Conservation (phyloP, 1,284 basidiomycete genomes). For the Cryptococcus wingfieldii region DNA sequence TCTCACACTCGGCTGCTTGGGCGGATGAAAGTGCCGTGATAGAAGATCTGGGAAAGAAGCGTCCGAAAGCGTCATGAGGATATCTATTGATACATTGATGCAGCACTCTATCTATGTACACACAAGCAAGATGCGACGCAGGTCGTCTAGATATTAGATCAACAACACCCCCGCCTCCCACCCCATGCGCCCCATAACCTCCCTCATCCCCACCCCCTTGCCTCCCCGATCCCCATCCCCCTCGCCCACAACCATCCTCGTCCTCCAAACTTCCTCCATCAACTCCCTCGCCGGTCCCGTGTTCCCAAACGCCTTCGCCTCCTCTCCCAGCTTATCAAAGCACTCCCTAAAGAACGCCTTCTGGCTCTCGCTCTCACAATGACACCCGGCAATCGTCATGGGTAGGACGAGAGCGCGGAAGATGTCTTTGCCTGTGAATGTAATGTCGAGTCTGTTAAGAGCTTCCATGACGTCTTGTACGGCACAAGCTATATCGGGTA, state of each 20-base stretch:
- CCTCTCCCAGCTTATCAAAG: constrained; percentile 53
- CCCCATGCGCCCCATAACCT: constrained; percentile 23
- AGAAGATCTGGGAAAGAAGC: constrained; percentile 17
- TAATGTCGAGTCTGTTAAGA: constrained; percentile 50
- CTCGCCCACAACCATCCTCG: constrained; percentile 20
- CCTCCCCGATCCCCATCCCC: background rate
- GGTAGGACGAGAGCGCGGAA: constrained; percentile 63
- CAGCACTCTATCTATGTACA: no score
- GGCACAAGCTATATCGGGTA: constrained; percentile 26
- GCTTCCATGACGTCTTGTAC: constrained; percentile 50
- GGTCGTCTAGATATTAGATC: constrained; percentile 9
- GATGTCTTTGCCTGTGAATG: constrained; percentile 51
- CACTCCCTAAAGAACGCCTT: constrained; percentile 53
- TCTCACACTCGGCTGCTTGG: constrained; percentile 17
- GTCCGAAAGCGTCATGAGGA: background rate
- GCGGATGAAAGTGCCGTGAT: constrained; percentile 12
- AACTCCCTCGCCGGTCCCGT: constrained; percentile 57
- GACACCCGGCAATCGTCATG: constrained; percentile 25
- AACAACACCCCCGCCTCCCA: constrained; percentile 25
- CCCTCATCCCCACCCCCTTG: constrained; percentile 17
- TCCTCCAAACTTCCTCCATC: constrained; percentile 60
- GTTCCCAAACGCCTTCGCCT: constrained; percentile 57
- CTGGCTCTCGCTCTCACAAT: constrained; percentile 35
- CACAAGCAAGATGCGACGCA: no score
- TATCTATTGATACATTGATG: background rate